Base-by-base conservation (phyloP, 129 eudicot genomes). In the Tagetes patula region DNA sequence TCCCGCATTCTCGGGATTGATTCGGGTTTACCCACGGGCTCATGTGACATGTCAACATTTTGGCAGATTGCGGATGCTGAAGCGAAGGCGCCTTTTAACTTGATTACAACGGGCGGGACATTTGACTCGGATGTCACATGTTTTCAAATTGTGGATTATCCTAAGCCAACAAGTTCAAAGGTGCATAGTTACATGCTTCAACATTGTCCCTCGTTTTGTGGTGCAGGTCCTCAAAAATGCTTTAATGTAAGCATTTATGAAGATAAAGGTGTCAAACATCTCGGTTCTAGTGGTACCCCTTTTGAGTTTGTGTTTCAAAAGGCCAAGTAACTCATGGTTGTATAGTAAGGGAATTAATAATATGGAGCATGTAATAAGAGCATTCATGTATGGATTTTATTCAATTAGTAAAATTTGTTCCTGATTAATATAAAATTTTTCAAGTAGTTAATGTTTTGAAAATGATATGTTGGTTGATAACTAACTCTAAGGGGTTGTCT, bases 271-370 rank as follows among this genome's bases (percentile, higher is more conserved):
- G 64, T 62, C 0, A 47, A 4, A 1, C n/a, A 43, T 69, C 71
- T 77, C 70, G 64, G 54, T 60, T 11, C 70, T 0, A 12, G 8
- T 39, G 71, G 81, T 47, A 49, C 54, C 48, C 75, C 81, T 48
- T 69, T 77, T 7, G 71, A 70, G 31, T 58, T 77, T 77, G 81
- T 68, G 81, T 77, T 75, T 11, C 41, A 69, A 40, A 69, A 69
- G 66, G 70, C 34, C 2, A 59, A 67, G 61, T 66, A 67, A 39
- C 33, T 8, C 12, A 3, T 2, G 5, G 9, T 13, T 37, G 38
- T 42, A 27, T 54, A 14, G 27, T 20, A 20, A 20, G 43, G 43
- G 43, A 40, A 40, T 40, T 40, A 4, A 40, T 40, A 40, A 40
- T 2, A 4, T 40, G 43, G 43, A 40, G 5, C 43, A 0, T 40